A percentile compares a stretch with the other conserved stretches of the same genome.
Conservation (phyloP, 441 rosid genomes). For the Lepidium campestre region DNA sequence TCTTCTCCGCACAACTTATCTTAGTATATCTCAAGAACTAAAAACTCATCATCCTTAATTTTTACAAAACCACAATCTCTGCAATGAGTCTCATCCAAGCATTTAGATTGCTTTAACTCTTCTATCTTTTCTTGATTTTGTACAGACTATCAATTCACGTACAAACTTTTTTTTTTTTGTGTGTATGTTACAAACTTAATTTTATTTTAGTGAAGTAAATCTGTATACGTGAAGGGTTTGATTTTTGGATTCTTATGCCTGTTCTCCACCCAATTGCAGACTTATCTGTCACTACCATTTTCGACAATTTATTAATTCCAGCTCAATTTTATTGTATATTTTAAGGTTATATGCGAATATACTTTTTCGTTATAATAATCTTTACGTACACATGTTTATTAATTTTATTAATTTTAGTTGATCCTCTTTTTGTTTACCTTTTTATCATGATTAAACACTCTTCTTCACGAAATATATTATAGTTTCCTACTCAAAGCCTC, state of each 20-base stretch:
- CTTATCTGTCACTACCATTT: not conserved
- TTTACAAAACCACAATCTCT: not conserved
- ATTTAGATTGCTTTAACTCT: not conserved
- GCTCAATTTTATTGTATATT: too few relatives aligned
- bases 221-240: not conserved
- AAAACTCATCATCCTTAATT: not conserved
- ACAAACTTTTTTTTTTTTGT: not conserved
- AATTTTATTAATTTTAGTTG: not conserved
- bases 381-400: not conserved
- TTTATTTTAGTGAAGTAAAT: not conserved
- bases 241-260: not conserved
- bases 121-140: not conserved
- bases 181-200: too few relatives aligned
- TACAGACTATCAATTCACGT: too few relatives aligned
- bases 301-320: not conserved
- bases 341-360: not conserved
- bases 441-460: conserved; percentile 6
- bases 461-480: not conserved
- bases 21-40: not conserved
- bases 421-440: conserved; percentile 3
- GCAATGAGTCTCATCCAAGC: not conserved
- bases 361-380: not conserved
- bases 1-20: too few relatives aligned
- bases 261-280: not conserved
- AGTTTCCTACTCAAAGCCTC: conserved; percentile 16